Base-by-base conservation (phyloP, 192 early-diverging fungal species). In the Chytriomyces sp. region DNA sequence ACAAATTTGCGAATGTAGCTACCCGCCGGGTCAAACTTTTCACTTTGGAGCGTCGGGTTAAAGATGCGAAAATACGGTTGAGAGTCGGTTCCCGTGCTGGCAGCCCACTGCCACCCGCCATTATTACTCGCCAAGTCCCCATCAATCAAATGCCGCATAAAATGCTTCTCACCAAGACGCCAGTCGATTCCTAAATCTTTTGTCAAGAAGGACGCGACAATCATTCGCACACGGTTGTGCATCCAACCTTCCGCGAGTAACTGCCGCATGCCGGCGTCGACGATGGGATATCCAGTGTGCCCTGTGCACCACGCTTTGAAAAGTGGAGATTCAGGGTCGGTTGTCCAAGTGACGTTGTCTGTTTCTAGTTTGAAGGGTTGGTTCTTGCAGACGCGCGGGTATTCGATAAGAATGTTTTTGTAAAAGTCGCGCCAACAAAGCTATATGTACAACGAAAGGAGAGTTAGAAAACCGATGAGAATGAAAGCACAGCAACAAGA, bases 21-120 rank as follows among this genome's bases (percentile, higher is more conserved):
- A 13, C 88, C 90, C 20, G 79, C 75, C 5, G 82, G 81, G 78
- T 93, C 92, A 79, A 86, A 91, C 73, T 80, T 78, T 50, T 85
- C 77, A 49, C 82, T 68, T 48, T 91, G 89, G 3, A 80, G 45
- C 43, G 81, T 65, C 9, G 89, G 88, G 69, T 91, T 93, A 70
- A 91, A 90, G 43, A 91, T 86, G 3, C 90, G 83, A 77, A 88
- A 91, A 72, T 91, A 93, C 0, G 91, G 92, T 72, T 91, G 90
- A 8, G 88, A 69, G 67, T 92, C 92, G 28, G 87, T 88, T 7
- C 92, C 91, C 18, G 90, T 92, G 0, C 82, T 84, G 11, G 90
- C 91, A 45, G 85, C 81, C 89, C 88, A 91, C 69, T 91, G 90
- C 90, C 90, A 92, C 26, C 88, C 87, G 7, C 91, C 91, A 70